Evolutionary conservation across 192 early-diverging fungal species (phyloP).

Genomic region (Entomortierella chlamydospora): DNA sequence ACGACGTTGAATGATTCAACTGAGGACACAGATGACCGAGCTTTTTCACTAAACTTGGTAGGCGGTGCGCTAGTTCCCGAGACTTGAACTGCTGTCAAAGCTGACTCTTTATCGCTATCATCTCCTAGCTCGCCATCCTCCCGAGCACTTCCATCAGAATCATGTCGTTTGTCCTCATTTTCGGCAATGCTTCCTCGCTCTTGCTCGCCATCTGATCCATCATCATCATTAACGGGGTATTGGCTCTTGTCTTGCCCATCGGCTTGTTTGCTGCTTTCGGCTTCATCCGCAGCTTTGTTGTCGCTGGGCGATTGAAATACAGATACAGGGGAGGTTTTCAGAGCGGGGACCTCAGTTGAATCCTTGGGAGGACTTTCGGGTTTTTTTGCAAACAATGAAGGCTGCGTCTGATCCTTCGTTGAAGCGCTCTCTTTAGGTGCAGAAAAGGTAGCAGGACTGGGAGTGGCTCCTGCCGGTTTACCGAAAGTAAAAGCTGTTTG

Average conservation of each 20-base stretch:
- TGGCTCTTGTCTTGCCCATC: background rate
- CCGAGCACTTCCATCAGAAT: background rate
- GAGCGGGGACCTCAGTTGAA: background rate
- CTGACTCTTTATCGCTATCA: slow-evolving; percentile 51
- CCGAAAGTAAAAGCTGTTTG: slow-evolving; percentile 31
- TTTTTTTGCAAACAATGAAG: background rate
- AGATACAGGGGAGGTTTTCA: background rate
- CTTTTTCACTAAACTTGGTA: background rate
- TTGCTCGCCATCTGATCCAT: slow-evolving; percentile 7
- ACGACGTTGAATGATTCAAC: slow-evolving; percentile 26
- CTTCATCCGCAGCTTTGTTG: background rate
- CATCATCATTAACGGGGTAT: background rate
- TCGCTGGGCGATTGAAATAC: background rate
- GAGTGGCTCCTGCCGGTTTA: background rate
- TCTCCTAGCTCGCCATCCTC: background rate
- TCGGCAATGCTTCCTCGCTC: background rate
- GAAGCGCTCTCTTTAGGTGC: background rate
- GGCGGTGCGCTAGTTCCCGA: background rate
- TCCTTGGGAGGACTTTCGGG: background rate
- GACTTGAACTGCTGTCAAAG: slow-evolving; percentile 32
- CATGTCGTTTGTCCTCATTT: background rate
- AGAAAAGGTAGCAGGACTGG: background rate
- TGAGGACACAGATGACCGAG: background rate
- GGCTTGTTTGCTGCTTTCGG: background rate
- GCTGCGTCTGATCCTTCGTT: background rate